Conservation (phyloP, 768 basidiomycete species). For the Naganishia vaughanmartiniae region DNA sequence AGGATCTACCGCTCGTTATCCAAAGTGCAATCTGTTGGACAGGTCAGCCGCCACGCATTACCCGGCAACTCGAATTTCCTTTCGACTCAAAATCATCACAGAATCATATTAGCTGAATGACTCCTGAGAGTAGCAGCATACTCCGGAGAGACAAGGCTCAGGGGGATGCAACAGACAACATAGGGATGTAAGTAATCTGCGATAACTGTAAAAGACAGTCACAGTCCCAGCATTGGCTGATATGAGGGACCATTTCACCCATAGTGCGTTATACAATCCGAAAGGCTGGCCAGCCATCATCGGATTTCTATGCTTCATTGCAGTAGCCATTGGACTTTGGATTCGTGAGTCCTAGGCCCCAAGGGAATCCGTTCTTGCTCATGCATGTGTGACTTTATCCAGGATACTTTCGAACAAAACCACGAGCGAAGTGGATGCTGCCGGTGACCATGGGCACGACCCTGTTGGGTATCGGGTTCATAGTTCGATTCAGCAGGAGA, state of each 20-base stretch:
- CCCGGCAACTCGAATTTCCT: too few relatives aligned
- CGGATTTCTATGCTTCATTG: conserved; percentile 30
- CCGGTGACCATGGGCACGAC: conserved; percentile 33
- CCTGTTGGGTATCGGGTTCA: conserved; percentile 35
- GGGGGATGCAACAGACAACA: not conserved
- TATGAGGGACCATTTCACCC: not conserved
- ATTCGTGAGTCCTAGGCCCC: conserved; percentile 25
- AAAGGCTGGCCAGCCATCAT: conserved; percentile 34
- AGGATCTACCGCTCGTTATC: too few relatives aligned
- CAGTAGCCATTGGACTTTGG: conserved; percentile 32
- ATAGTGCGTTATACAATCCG: conserved; percentile 36
- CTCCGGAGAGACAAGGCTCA: too few relatives aligned
- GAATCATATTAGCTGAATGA: too few relatives aligned
- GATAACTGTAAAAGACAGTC: too few relatives aligned
- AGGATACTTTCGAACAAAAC: conserved; percentile 34
- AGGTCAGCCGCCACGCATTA: too few relatives aligned
- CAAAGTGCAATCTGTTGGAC: too few relatives aligned
- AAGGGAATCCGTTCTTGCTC: not conserved
- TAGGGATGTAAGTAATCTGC: conserved; percentile 1
- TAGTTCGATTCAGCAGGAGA: conserved; percentile 29
- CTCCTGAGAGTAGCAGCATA: too few relatives aligned
- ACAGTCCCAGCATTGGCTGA: not conserved
- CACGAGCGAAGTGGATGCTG: conserved; percentile 33
- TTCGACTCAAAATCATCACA: too few relatives aligned
- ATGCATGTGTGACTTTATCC: not conserved